phyloP scores from a whole-genome alignment of 2,329 filamentous ascomycete genomes.

The Calonectria hongkongensis region DNA sequence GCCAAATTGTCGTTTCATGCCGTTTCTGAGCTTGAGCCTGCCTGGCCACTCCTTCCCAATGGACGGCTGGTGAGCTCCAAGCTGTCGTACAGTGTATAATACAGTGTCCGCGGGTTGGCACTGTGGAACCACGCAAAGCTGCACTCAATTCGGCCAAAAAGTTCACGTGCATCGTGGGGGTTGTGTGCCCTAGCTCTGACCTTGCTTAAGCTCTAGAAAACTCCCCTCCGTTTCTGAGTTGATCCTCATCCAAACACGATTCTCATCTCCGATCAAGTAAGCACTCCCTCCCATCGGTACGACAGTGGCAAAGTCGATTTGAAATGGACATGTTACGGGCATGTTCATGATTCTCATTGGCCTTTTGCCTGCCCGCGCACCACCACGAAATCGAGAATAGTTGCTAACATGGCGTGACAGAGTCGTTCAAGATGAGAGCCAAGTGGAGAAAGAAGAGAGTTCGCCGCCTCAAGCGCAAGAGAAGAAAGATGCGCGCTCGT shows the following conservation, averaged over 20 bases:
- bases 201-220: slow-evolving; percentile 56
- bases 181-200: slow-evolving; percentile 60
- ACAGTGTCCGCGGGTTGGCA: background rate
- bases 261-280: slow-evolving; percentile 68
- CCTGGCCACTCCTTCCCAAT: slow-evolving; percentile 23
- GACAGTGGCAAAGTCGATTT: slow-evolving; percentile 34
- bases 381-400: slow-evolving; percentile 20
- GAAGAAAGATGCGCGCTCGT: slow-evolving; percentile 99
- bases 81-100: background rate
- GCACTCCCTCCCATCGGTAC: slow-evolving; percentile 43
- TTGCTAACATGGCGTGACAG: slow-evolving; percentile 52
- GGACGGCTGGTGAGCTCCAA: no score
- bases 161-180: slow-evolving; percentile 60
- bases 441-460: slow-evolving; percentile 99
- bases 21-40: slow-evolving; percentile 2
- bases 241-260: slow-evolving; percentile 66
- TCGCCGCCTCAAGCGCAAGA: slow-evolving; percentile 99
- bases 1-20: background rate
- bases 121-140: background rate
- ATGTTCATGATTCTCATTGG: slow-evolving; percentile 37
- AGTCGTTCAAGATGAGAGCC: slow-evolving; percentile 83
- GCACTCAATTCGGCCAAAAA: background rate
- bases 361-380: slow-evolving; percentile 24
- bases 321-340: slow-evolving; percentile 36
- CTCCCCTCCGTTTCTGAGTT: slow-evolving; percentile 57